Percentiles rank a stretch among this genome's conserved stretches.
Evolutionary conservation across 805 yeast species (phyloP).

Genomic region (Lipomyces orientalis): DNA sequence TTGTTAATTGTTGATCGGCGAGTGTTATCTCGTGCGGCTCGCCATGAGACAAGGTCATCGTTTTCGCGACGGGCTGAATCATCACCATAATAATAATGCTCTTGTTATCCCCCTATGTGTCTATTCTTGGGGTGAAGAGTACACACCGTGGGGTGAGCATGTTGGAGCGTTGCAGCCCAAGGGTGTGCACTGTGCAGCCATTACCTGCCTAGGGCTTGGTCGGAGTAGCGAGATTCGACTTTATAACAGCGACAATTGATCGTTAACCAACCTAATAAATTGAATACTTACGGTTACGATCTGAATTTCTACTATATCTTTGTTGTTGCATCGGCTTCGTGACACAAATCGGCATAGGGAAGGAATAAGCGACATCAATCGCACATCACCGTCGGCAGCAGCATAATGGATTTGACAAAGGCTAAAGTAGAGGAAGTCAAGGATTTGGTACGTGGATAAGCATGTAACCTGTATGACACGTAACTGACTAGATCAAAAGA

Average conservation of each 20-base stretch:
- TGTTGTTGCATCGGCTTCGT: background rate
- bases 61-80: too few species aligned
- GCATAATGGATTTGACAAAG: slow-evolving; percentile 11
- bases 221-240: too few species aligned
- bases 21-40: background rate
- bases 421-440: slow-evolving; percentile 31
- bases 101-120: background rate
- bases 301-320: background rate
- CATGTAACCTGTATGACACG: background rate
- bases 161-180: too few species aligned
- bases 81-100: background rate
- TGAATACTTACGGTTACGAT: background rate
- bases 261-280: background rate
- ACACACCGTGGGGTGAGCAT: too few species aligned
- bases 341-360: background rate
- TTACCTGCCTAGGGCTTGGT: too few species aligned
- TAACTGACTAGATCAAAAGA: slow-evolving; percentile 25
- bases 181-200: background rate
- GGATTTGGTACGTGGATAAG: slow-evolving; percentile 25
- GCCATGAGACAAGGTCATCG: too few species aligned
- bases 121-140: background rate
- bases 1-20: too few species aligned
- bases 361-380: background rate
- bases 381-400: background rate
- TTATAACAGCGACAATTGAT: background rate